These are phyloP conservation scores for Talaromyces funiculosus DNA, from an alignment of 2,329 filamentous ascomycete genomes.

Conservation along the genomic window DNA sequence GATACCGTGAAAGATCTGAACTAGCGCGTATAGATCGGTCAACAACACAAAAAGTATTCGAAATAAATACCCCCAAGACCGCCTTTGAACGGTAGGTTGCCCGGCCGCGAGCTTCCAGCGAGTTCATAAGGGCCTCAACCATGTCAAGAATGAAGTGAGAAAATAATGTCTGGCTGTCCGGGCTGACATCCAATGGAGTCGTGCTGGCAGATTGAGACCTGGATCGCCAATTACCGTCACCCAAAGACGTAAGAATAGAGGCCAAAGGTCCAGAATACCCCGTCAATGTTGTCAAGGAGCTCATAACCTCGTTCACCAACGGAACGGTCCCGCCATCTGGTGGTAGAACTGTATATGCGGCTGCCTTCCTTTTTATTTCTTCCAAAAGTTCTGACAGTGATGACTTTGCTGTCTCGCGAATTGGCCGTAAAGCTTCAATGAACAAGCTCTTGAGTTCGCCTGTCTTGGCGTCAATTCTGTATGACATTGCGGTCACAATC, in stretches of 20 bases:
- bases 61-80: constrained; percentile 79
- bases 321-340: constrained; percentile 72
- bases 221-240: constrained; percentile 81
- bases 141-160: constrained; percentile 86
- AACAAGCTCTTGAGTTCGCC: constrained; percentile 80
- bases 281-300: constrained; percentile 77
- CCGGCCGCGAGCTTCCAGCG: constrained; percentile 69
- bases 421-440: constrained; percentile 77
- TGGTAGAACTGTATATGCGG: constrained; percentile 62
- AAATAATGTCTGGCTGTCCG: constrained; percentile 82
- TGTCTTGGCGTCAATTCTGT: constrained; percentile 72
- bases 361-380: constrained; percentile 68
- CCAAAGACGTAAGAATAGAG: constrained; percentile 84
- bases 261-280: constrained; percentile 79
- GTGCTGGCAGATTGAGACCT: constrained; percentile 60
- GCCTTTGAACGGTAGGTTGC: constrained; percentile 70
- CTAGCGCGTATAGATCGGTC: constrained; percentile 75
- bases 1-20: constrained; percentile 65
- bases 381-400: constrained; percentile 79
- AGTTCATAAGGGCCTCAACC: constrained; percentile 70
- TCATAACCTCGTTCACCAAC: constrained; percentile 78
- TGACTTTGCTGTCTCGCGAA: constrained; percentile 84
- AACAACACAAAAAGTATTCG: constrained; percentile 78
- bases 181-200: constrained; percentile 76
- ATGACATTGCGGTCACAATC: constrained; percentile 73